Percentiles rank a stretch among this genome's conserved stretches.
These are phyloP conservation scores for Megacollybia marginata DNA, from an alignment of 768 basidiomycete genomes.

Conservation along the genomic window DNA sequence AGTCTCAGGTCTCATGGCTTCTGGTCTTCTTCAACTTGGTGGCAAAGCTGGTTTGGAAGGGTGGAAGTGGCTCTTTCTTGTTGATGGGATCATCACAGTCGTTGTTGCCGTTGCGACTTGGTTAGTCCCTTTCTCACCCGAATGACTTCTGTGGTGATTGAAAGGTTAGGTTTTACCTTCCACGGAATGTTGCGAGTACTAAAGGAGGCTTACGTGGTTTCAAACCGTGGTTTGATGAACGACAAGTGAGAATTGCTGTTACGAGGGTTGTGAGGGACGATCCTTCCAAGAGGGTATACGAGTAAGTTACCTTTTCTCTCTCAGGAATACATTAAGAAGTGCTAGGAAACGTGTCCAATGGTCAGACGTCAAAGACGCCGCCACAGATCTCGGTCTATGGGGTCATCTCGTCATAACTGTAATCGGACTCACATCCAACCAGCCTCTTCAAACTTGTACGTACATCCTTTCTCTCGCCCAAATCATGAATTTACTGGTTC, in stretches of 20 bases:
- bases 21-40: conserved; percentile 28
- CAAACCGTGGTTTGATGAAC: conserved; percentile 27
- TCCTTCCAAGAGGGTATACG: conserved; percentile 28
- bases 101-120: conserved; percentile 25
- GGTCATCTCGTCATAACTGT: conserved; percentile 29
- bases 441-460: conserved; percentile 29
- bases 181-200: conserved; percentile 19
- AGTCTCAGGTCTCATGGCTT: conserved; percentile 33
- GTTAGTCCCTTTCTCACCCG: conserved; percentile 10
- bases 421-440: conserved; percentile 28
- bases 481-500: not conserved
- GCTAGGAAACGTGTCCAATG: conserved; percentile 24
- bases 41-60: conserved; percentile 27
- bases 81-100: conserved; percentile 31
- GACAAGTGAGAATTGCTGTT: conserved; percentile 27
- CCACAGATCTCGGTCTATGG: conserved; percentile 27
- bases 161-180: conserved; percentile 28
- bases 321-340: too few relatives aligned
- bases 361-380: conserved; percentile 28
- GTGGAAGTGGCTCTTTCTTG: conserved; percentile 35
- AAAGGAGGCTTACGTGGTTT: conserved; percentile 23
- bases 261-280: conserved; percentile 31
- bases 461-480: not conserved
- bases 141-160: not conserved
- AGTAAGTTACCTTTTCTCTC: conserved; percentile 15